These are phyloP conservation scores for Astraeus odoratus DNA, from an alignment of 768 basidiomycete genomes.

Conservation along the genomic window DNA sequence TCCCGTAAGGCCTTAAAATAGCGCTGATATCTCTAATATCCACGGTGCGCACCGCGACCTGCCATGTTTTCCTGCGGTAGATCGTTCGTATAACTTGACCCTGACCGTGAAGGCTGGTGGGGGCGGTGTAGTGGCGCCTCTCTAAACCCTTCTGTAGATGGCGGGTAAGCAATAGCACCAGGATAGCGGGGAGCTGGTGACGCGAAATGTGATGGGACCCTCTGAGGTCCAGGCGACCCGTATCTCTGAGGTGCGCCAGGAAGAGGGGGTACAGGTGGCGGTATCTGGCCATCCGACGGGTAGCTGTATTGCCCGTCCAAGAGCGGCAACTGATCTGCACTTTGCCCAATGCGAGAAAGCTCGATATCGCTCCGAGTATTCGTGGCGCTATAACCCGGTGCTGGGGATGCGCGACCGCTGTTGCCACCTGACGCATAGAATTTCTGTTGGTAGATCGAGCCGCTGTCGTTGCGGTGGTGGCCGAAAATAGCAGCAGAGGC, in stretches of 20 bases:
- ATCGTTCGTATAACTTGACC: slow-evolving; percentile 10
- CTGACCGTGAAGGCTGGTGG: slow-evolving; percentile 22
- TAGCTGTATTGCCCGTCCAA: slow-evolving; percentile 27
- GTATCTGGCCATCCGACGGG: slow-evolving; percentile 8
- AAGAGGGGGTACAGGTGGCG: slow-evolving; percentile 17
- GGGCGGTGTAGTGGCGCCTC: slow-evolving; percentile 65
- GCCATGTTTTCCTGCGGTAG: slow-evolving; percentile 19
- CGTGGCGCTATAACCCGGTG: slow-evolving; percentile 45
- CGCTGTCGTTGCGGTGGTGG: slow-evolving; percentile 30
- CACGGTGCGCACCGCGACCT: slow-evolving; percentile 27
- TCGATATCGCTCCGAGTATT: slow-evolving; percentile 38
- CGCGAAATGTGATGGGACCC: neutral
- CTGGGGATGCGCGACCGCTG: slow-evolving; percentile 32
- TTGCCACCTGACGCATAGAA: slow-evolving; percentile 31
- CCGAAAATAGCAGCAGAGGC: slow-evolving; percentile 49
- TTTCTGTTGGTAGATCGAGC: slow-evolving; percentile 36
- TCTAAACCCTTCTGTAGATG: slow-evolving; percentile 33
- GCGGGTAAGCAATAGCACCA: slow-evolving; percentile 13
- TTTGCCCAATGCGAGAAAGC: slow-evolving; percentile 47
- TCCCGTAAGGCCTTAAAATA: neutral
- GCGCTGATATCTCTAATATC: slow-evolving; percentile 3
- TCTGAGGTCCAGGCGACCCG: slow-evolving; percentile 2
- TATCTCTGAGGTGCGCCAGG: slow-evolving; percentile 12
- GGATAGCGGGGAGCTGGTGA: slow-evolving; percentile 20
- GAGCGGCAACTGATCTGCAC: slow-evolving; percentile 52